Evolutionary conservation across 257 asterid species (phyloP).

Genomic region (Eustoma russellianum): DNA sequence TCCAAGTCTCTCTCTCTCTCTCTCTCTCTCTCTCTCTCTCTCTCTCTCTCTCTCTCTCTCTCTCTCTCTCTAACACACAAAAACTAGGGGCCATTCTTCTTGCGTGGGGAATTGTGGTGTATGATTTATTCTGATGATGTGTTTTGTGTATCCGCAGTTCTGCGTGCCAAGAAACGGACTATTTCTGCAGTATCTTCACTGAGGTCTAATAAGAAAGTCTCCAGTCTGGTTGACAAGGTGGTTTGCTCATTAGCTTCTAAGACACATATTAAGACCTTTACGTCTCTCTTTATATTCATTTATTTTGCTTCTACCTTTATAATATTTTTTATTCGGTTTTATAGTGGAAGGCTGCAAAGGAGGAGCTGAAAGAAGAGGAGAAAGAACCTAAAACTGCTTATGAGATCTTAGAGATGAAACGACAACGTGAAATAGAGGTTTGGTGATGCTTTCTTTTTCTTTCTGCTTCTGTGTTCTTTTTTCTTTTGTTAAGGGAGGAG

Average conservation of each 20-base stretch:
- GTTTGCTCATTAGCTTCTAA: neutral
- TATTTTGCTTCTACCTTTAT: slow-evolving; percentile 1
- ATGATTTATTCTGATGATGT: neutral
- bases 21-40: no score
- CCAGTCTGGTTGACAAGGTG: slow-evolving; percentile 97
- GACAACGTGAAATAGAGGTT: slow-evolving; percentile 89
- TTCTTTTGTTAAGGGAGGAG: no score
- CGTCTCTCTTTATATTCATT: neutral
- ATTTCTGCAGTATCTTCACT: slow-evolving; percentile 58
- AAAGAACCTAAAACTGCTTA: slow-evolving; percentile 72
- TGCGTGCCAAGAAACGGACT: slow-evolving; percentile 64
- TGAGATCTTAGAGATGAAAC: slow-evolving; percentile 72
- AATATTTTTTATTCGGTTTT: slow-evolving; percentile 8
- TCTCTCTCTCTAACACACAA: no score
- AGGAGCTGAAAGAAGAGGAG: slow-evolving; percentile 72
- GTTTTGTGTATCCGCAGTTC: slow-evolving; percentile 28
- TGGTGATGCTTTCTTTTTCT: slow-evolving; percentile 9
- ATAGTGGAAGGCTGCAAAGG: slow-evolving; percentile 99
- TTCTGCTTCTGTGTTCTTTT: neutral
- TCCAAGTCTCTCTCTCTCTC: no score
- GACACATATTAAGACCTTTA: neutral
- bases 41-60: no score
- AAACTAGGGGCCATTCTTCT: no score
- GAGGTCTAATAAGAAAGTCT: slow-evolving; percentile 89
- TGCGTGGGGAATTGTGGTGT: no score